Evolutionary conservation across 805 yeast species (phyloP).

Genomic region (baker's yeast (Saccharomyces cerevisiae)): DNA sequence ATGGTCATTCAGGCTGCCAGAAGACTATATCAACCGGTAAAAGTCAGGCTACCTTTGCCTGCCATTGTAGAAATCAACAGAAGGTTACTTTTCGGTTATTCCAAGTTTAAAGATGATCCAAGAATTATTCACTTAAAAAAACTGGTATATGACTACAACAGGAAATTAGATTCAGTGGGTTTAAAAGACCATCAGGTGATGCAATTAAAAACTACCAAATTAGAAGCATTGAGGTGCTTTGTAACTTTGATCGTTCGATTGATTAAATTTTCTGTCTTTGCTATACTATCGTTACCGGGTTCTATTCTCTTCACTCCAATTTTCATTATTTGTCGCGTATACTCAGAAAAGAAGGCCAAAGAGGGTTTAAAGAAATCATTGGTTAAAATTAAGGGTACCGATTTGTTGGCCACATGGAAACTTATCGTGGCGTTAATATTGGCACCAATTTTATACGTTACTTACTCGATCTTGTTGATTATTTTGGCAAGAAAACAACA

Average conservation of each 20-base stretch:
- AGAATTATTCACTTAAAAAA: conserved; percentile 51
- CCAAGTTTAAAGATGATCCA: conserved; percentile 66
- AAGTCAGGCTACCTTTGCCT: conserved; percentile 61
- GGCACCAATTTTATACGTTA: conserved; percentile 75
- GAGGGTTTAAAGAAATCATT: conserved; percentile 83
- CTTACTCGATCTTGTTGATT: conserved; percentile 51
- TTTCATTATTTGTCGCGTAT: conserved; percentile 60
- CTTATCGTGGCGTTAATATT: conserved; percentile 72
- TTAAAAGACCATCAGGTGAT: conserved; percentile 67
- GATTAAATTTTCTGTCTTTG: conserved; percentile 43
- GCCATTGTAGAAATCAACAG: conserved; percentile 83
- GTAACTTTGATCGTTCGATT: conserved; percentile 46
- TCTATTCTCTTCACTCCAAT: conserved; percentile 77
- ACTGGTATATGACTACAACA: conserved; percentile 62
- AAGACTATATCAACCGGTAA: conserved; percentile 64
- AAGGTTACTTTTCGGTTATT: conserved; percentile 74
- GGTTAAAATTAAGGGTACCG: conserved; percentile 83
- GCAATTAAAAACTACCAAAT: conserved; percentile 33
- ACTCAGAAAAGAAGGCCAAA: conserved; percentile 62
- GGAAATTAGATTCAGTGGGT: conserved; percentile 53
- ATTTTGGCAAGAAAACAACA: conserved; percentile 27
- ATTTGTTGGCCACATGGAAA: conserved; percentile 94
- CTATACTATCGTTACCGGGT: conserved; percentile 73
- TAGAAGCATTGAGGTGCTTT: conserved; percentile 39
- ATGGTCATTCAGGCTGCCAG: conserved; percentile 94